Conservation (phyloP, 192 early-diverging fungal genomes). For the Backusella morwellensis region DNA sequence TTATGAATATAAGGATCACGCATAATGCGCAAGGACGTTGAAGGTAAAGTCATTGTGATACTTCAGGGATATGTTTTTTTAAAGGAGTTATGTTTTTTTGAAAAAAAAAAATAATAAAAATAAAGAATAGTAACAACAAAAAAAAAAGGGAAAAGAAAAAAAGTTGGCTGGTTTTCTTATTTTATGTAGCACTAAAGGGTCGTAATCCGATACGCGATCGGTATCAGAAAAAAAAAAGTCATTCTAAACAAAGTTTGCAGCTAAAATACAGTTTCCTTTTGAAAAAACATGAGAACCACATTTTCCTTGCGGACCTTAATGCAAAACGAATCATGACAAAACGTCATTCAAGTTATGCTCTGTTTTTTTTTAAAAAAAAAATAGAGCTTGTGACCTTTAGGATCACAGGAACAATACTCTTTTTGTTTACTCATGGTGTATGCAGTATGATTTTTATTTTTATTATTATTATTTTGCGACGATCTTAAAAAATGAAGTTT, state of each 20-base stretch:
- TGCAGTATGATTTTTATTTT: neutral
- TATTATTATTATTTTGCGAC: neutral
- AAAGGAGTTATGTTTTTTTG: neutral
- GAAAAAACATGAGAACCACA: neutral
- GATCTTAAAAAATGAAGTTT: neutral
- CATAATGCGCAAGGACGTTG: conserved; percentile 17
- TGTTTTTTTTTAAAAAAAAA: conserved; percentile 1
- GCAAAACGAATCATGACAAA: conserved; percentile 10
- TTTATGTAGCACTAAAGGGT: conserved; percentile 2
- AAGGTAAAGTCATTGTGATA: conserved; percentile 6
- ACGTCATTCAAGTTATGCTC: conserved; percentile 10
- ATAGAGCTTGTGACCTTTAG: neutral
- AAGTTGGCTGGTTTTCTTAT: neutral
- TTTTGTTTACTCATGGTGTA: neutral
- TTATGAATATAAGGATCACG: neutral
- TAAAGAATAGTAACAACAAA: neutral
- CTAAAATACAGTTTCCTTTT: too few relatives aligned
- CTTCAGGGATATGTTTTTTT: neutral
- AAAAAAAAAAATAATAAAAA: neutral
- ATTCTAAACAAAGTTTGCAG: too few relatives aligned
- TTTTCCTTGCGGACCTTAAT: neutral
- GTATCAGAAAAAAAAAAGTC: conserved; percentile 9
- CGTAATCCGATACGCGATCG: conserved; percentile 13
- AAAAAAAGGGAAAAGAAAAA: neutral
- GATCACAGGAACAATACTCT: neutral